phyloP scores from a whole-genome alignment of 352 stramenopile species.

The Globisporangium nodosum region DNA sequence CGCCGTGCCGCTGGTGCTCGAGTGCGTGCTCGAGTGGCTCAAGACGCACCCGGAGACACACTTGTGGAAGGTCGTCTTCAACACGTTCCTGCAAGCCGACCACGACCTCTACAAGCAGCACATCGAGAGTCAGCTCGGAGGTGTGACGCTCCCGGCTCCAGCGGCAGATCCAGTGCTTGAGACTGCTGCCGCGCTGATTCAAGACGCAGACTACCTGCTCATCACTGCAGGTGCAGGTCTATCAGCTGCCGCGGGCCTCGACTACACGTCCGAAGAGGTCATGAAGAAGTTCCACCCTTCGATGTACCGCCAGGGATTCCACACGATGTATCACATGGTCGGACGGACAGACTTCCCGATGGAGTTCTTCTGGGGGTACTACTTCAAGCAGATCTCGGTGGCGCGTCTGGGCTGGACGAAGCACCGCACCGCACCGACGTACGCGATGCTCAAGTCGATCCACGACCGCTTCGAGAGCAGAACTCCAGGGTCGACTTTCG shows the following conservation, averaged over 20 bases:
- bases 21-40: conserved; percentile 49
- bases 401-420: conserved; percentile 43
- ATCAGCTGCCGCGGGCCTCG: conserved; percentile 60
- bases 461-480: conserved; percentile 27
- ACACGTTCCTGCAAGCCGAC: conserved; percentile 60
- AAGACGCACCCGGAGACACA: conserved; percentile 23
- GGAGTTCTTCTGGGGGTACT: conserved; percentile 50
- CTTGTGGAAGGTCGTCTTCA: conserved; percentile 59
- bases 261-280: conserved; percentile 61
- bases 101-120: conserved; percentile 42
- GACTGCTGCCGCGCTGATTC: conserved; percentile 26
- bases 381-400: conserved; percentile 60
- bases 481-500: conserved; percentile 34
- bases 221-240: conserved; percentile 57
- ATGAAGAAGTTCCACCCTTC: conserved; percentile 57
- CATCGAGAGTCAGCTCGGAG: conserved; percentile 15
- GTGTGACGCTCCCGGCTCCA: conserved; percentile 16
- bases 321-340: conserved; percentile 57
- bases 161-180: conserved; percentile 20
- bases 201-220: conserved; percentile 53
- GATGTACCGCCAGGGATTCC: conserved; percentile 39
- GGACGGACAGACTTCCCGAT: conserved; percentile 38
- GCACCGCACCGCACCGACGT: conserved; percentile 48
- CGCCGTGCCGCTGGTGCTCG: conserved; percentile 41
- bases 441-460: conserved; percentile 43